These are phyloP conservation scores for Scorias spongiosa DNA, from an alignment of 2,329 filamentous ascomycete species.

Conservation along the genomic window DNA sequence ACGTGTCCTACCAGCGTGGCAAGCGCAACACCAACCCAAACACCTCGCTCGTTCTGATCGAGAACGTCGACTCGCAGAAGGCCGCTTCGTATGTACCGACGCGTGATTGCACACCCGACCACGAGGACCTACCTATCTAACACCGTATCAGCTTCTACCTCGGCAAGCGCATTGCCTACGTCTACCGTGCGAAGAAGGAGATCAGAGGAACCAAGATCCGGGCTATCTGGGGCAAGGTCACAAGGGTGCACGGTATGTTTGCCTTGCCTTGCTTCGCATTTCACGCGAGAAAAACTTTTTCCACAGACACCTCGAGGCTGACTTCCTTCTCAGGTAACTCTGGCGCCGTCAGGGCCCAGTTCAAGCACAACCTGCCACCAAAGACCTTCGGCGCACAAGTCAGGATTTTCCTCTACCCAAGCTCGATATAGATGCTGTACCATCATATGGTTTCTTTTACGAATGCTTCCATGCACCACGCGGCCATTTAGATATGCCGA, in stretches of 20 bases:
- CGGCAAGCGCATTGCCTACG: slow-evolving; percentile 97
- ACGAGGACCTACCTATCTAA: slow-evolving; percentile 1
- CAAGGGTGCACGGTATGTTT: slow-evolving; percentile 70
- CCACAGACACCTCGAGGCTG: slow-evolving; percentile 5
- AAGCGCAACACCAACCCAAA: slow-evolving; percentile 83
- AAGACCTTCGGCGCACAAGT: slow-evolving; percentile 70
- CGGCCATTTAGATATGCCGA: background rate
- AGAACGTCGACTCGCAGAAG: slow-evolving; percentile 84
- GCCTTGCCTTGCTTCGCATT: background rate
- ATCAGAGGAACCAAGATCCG: slow-evolving; percentile 96
- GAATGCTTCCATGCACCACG: background rate
- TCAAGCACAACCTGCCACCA: slow-evolving; percentile 87
- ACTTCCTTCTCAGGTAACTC: slow-evolving; percentile 58
- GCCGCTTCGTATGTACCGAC: slow-evolving; percentile 55
- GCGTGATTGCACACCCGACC: background rate
- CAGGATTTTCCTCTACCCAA: slow-evolving; percentile 26
- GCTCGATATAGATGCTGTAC: slow-evolving; percentile 20
- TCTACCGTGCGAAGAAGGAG: slow-evolving; percentile 92
- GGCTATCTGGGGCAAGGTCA: slow-evolving; percentile 98
- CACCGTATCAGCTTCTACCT: slow-evolving; percentile 59
- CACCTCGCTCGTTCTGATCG: slow-evolving; percentile 82
- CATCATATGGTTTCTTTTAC: background rate
- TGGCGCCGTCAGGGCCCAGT: slow-evolving; percentile 94
- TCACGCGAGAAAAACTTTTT: slow-evolving; percentile 2
- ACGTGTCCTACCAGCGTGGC: slow-evolving; percentile 94